Conservation (phyloP, 176 grass and related monocot species). For the Musa beccarii region DNA sequence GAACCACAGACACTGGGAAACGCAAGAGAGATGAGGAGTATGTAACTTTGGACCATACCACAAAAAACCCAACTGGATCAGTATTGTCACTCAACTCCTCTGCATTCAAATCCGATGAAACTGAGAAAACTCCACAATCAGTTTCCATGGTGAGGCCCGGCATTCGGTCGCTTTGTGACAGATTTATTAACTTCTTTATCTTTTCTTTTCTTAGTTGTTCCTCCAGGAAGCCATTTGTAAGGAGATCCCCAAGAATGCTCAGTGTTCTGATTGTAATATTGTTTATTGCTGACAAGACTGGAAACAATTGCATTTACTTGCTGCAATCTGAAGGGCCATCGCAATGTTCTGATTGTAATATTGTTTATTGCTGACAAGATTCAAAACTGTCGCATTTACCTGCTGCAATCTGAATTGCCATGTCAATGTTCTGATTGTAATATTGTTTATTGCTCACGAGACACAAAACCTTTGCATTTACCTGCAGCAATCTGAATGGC, state of each 20-base stretch:
- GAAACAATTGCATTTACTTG: not conserved
- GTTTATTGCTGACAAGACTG: not conserved
- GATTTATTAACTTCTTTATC: not conserved
- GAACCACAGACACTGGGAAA: constrained; percentile 30
- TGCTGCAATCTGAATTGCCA: not conserved
- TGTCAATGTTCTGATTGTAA: not conserved
- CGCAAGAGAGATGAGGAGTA: constrained; percentile 43
- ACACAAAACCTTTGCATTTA: not conserved
- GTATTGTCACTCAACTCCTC: constrained; percentile 31
- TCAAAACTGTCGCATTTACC: not conserved
- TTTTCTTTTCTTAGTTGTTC: not conserved
- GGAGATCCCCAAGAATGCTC: no score
- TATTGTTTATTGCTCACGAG: not conserved
- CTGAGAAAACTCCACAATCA: constrained; percentile 27
- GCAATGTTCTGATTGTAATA: no score
- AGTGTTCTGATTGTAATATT: not conserved
- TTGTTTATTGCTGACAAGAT: not conserved
- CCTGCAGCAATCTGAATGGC: not conserved
- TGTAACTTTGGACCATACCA: constrained; percentile 29
- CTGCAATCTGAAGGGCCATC: no score
- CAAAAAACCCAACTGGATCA: constrained; percentile 47
- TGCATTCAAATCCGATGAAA: constrained; percentile 23
- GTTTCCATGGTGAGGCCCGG: constrained; percentile 5
- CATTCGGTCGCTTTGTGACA: not conserved
- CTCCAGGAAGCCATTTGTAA: no score